Percentiles rank a stretch among this genome's conserved stretches.
Conservation (phyloP, 257 asterid species). For the Plantago ovata region DNA sequence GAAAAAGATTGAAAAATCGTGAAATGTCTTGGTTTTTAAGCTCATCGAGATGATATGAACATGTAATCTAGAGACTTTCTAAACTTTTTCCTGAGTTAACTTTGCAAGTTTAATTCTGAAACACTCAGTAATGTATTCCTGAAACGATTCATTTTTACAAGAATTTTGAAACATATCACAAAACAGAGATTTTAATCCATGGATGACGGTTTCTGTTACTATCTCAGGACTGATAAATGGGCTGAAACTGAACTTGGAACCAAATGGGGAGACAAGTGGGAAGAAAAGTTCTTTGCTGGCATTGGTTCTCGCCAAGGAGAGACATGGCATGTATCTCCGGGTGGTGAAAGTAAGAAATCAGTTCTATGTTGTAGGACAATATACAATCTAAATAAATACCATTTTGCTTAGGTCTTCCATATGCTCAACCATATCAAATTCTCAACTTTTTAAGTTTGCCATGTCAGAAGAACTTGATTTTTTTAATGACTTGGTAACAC, state of each 20-base stretch:
- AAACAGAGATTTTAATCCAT: conserved; percentile 14
- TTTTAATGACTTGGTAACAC: too few relatives aligned
- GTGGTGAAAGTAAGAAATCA: conserved; percentile 52
- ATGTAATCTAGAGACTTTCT: too few relatives aligned
- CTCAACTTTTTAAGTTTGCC: too few relatives aligned
- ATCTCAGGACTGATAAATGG: conserved; percentile 97
- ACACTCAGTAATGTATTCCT: too few relatives aligned
- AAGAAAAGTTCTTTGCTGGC: conserved; percentile 86
- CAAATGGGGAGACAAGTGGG: conserved; percentile 99
- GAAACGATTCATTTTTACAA: too few relatives aligned
- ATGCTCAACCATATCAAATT: too few relatives aligned
- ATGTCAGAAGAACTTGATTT: too few relatives aligned
- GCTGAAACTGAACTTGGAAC: conserved; percentile 98
- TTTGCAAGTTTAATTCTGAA: background rate
- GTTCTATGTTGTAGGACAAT: background rate
- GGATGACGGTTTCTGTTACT: conserved; percentile 12
- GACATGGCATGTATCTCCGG: conserved; percentile 92
- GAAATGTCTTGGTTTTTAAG: too few relatives aligned
- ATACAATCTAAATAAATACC: background rate
- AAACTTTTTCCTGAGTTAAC: background rate
- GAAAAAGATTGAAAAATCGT: too few relatives aligned
- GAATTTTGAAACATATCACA: background rate
- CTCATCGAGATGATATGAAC: too few relatives aligned
- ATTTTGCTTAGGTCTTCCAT: conserved; percentile 1
- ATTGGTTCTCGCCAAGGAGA: conserved; percentile 99